phyloP scores from a whole-genome alignment of 257 asterid species.

The Orobanche coerulescens region DNA sequence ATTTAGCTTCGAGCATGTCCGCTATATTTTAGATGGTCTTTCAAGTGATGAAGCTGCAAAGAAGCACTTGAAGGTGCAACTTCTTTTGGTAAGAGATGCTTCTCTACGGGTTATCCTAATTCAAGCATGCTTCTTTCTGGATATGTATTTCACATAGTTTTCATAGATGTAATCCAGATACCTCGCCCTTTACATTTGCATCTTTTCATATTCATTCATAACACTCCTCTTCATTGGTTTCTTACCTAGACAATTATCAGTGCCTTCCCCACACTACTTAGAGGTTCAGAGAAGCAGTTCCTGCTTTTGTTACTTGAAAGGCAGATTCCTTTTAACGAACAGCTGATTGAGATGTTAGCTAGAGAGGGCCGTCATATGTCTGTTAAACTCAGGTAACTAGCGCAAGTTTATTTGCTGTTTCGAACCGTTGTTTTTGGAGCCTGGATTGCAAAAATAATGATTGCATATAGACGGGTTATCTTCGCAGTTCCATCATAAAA shows the following conservation, averaged over 20 bases:
- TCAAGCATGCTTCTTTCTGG: background rate
- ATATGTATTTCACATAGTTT: background rate
- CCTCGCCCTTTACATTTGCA: background rate
- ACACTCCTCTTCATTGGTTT: slow-evolving; percentile 1
- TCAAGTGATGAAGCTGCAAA: slow-evolving; percentile 33
- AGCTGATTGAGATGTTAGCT: slow-evolving; percentile 58
- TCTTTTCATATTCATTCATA: slow-evolving; percentile 6
- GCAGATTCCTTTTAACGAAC: slow-evolving; percentile 56
- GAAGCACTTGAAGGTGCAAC: slow-evolving; percentile 42
- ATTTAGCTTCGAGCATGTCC: slow-evolving; percentile 53
- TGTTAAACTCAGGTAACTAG: slow-evolving; percentile 54
- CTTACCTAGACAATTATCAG: slow-evolving; percentile 54
- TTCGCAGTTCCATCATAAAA: background rate
- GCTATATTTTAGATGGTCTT: slow-evolving; percentile 46
- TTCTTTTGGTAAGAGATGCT: slow-evolving; percentile 64
- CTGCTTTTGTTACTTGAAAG: slow-evolving; percentile 39
- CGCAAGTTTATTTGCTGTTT: slow-evolving; percentile 18
- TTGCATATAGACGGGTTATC: slow-evolving; percentile 14
- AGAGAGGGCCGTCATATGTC: slow-evolving; percentile 47
- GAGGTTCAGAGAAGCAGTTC: slow-evolving; percentile 59
- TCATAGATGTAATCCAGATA: background rate
- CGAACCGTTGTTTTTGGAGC: background rate
- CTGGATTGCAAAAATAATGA: slow-evolving; percentile 13
- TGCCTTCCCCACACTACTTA: slow-evolving; percentile 65
- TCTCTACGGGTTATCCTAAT: background rate